Base-by-base conservation (phyloP, 495 filamentous ascomycete genomes). In the Cladorrhinum samala region DNA sequence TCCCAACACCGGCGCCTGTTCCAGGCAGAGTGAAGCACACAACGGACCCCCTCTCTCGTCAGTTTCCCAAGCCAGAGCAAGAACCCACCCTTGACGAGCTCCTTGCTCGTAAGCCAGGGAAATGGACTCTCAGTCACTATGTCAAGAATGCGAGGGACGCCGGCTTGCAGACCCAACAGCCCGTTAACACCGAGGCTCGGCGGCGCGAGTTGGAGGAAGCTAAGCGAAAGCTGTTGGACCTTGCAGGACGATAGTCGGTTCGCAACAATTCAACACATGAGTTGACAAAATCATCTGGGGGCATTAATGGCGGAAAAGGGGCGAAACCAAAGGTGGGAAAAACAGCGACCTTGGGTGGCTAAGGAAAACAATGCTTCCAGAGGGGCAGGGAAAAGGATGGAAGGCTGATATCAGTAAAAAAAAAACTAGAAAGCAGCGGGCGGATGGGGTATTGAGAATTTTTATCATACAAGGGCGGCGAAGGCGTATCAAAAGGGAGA, bases 41-140 rank as follows among this genome's bases (percentile, higher is more conserved):
- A 13, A 42, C 54, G 20, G 67, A 69, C 36, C 24, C 54, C 20
- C 42, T 69, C 52, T 55, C 49, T 36, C 62, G 70, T 13, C 19
- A 60, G 7, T 76, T 66, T 49, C 55, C 60, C 9, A 60, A 68
- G 56, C 73, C 73, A 0, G 27, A 43, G 0, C 39, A 53, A 2
- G 68, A 74, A 44, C 47, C 70, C 16, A 66, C 63, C 41, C 54
- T 77, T 36, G 71, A 68, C 25, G 62, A 68, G 53, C 63, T 74
- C 38, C 68, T 77, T 14, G 65, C 70, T 5, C 68, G 64, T 27
- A 44, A 59, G 54, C 72, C 73, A 0, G 50, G 52, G 36, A 67
- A 63, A 56, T 64, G 63, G 49, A 67, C 68, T 13, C 57, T 74
- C n/a, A 36, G 61, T 43, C 61, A 72, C 59, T 70, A 64, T 33